Base-by-base conservation (phyloP, 257 asterid genomes). In the Solanum verrucosum region DNA sequence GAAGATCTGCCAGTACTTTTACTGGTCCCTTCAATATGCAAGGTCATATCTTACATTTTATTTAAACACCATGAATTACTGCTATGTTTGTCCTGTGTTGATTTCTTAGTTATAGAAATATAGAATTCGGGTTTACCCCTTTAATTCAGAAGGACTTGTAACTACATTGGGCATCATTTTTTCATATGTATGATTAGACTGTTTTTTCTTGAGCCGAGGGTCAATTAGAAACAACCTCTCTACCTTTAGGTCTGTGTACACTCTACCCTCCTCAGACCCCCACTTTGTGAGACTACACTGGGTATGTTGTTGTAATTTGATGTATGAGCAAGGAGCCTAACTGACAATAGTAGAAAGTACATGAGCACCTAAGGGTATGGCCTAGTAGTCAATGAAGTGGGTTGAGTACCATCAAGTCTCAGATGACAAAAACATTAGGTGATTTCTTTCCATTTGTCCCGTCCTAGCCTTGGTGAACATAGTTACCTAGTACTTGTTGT, bases 11-110 rank as follows among this genome's bases (percentile, higher is more conserved):
- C 99, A 96, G 93, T 97, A 97, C 90, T 96, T 97, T 86, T 94
- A 97, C 91, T 97, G 99, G 99, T 94, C 98, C 88, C 99, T 96
- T 88, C 98, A 96, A 84, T 97, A 97, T 90, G 98, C 99, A 84
- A 97, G 98, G 98, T 95, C 49, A 11, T 70, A 84, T 89, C 37
- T 60, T 56, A 31, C 42, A 78, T 63, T 20, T 81, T 9, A 49
- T 84, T 68, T 46, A 31, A 23, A 73, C 25, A 82, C 16, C 23
- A 74, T 27, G 15, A 42, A 40, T 40, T 40, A 42, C 37, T 78
- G 18, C 37, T 42, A 79, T 79, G 67, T 15, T 79, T 79, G 25
- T 79, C 65, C 18, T 40, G 23, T 79, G 84, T 27, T 42, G 63
- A 78, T 79, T 27, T 79, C 38, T 44, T 79, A 40, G 21, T 15